These are phyloP conservation scores for Symbiodinium natans DNA, from an alignment of 73 alveolate genomes.

Conservation along the genomic window DNA sequence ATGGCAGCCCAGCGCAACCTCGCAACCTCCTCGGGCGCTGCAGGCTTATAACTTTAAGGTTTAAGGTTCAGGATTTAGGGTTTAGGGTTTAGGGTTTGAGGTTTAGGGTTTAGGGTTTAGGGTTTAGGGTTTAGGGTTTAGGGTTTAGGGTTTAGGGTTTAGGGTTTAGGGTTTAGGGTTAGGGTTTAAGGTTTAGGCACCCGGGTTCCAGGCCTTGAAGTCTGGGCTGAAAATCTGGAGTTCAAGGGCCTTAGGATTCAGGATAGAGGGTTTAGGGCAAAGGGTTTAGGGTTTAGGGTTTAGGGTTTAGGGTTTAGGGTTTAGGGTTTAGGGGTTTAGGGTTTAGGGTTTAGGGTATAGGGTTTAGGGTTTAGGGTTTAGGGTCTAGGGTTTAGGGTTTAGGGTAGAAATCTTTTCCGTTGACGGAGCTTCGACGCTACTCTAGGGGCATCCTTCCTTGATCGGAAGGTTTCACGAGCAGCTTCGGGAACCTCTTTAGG, in stretches of 20 bases:
- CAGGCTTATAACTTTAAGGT: neutral
- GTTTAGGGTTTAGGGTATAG: neutral
- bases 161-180: neutral
- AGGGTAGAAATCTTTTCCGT: too few species aligned
- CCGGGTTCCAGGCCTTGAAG: neutral
- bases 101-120: too few species aligned
- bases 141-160: too few species aligned
- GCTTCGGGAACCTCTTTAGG: too few species aligned
- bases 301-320: neutral
- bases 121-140: neutral
- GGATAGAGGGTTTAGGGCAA: too few species aligned
- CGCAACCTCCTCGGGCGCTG: conserved; percentile 66
- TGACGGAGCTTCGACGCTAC: too few species aligned
- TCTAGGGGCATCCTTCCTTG: too few species aligned
- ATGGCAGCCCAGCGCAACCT: conserved; percentile 91
- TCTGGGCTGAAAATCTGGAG: neutral
- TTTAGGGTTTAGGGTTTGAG: too few species aligned
- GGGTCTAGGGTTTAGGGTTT: neutral
- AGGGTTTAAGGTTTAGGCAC: too few species aligned
- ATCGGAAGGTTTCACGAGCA: too few species aligned
- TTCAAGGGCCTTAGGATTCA: too few species aligned
- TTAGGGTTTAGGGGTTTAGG: neutral
- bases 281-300: neutral
- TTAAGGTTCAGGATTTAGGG: neutral
- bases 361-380: neutral